These are phyloP conservation scores for Pelargonium citronellum DNA, from an alignment of 441 rosid genomes.

Conservation along the genomic window DNA sequence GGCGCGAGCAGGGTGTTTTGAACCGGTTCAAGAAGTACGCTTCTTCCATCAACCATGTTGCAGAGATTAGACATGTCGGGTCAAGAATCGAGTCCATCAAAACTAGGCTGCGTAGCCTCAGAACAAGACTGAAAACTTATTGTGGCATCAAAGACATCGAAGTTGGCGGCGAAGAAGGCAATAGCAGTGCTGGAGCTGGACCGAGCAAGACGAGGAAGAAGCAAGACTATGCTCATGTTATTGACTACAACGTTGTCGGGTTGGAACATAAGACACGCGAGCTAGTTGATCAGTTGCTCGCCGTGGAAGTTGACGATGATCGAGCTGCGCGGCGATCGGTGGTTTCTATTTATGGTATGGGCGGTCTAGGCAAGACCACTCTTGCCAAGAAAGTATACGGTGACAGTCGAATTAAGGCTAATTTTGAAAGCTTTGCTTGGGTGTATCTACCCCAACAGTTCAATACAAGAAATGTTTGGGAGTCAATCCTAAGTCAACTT, in stretches of 20 bases:
- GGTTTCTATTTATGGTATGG: conserved; percentile 32
- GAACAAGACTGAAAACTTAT: conserved; percentile 16
- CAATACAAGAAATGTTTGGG: conserved; percentile 30
- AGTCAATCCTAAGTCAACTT: conserved; percentile 24
- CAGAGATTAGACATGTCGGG: conserved; percentile 5
- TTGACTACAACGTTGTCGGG: conserved; percentile 30
- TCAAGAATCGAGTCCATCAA: too few relatives aligned
- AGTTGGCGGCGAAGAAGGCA: not conserved
- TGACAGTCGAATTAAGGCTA: conserved; percentile 23
- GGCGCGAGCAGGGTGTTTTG: too few relatives aligned
- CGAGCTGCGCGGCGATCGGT: conserved; percentile 8
- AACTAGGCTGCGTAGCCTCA: not conserved
- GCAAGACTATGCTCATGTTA: not conserved
- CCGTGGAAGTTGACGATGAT: conserved; percentile 10
- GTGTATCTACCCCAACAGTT: conserved; percentile 31
- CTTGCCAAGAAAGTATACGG: conserved; percentile 32
- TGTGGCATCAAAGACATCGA: conserved; percentile 10
- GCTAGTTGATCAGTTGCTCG: conserved; percentile 23
- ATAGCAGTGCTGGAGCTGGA: conserved; percentile 18
- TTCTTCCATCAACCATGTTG: conserved; percentile 12
- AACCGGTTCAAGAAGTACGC: conserved; percentile 12
- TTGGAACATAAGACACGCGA: conserved; percentile 25
- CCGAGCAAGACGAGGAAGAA: conserved; percentile 6
- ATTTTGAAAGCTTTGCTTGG: conserved; percentile 32
- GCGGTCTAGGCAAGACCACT: conserved; percentile 39